Base-by-base conservation (phyloP, 1,284 basidiomycete genomes). In the Puccinia hordei region DNA sequence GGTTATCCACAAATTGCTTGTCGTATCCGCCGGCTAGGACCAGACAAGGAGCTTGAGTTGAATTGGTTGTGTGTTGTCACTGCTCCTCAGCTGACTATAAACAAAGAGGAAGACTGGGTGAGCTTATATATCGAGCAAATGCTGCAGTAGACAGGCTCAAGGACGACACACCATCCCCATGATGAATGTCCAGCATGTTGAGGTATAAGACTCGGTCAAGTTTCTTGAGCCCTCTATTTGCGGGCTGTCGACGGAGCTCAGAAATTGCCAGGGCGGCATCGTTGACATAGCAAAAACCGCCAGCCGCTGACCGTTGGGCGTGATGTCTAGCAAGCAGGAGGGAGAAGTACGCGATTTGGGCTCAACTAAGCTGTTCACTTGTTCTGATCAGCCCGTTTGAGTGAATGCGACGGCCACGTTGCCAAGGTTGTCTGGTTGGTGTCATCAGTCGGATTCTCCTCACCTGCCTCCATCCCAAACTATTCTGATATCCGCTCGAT, bases 231-330 rank as follows among this genome's bases (percentile, higher is more conserved):
- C 33, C 53, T 71, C 63, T 73, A 51, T 79, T 12, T 19, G 51
- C 27, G 27, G 80, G 63, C 55, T 68, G 72, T 57, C 69, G 71
- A 35, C 81, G 78, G 0, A 85, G 81, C 78, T 85, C 84, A 41
- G 83, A 82, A 53, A 95, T 90, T 0, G 92, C 92, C 0, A 98
- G 88, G 1, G 94, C 90, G 76, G 91, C 91, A 85, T 98, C 95
- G 4, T 94, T 93, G 38, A 97, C 91, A 85, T 97, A 98, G 87
- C 95, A 98, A 86, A 94, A 98, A 0, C 95, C 95, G 2, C 92
- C 90, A 0, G 93, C 93, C 72, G 87, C 88, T 0, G 89, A 87
- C 84, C 92, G 91, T 75, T 90, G 89, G 0, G 91, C 91, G 82
- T 94, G 93, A 82, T 93, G 93, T 84, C 92, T 91, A 73, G 49